Percentiles rank a stretch among this genome's conserved stretches.
Evolutionary conservation across 2,329 filamentous ascomycete genomes (phyloP).

Genomic region (Scedosporium boydii): DNA sequence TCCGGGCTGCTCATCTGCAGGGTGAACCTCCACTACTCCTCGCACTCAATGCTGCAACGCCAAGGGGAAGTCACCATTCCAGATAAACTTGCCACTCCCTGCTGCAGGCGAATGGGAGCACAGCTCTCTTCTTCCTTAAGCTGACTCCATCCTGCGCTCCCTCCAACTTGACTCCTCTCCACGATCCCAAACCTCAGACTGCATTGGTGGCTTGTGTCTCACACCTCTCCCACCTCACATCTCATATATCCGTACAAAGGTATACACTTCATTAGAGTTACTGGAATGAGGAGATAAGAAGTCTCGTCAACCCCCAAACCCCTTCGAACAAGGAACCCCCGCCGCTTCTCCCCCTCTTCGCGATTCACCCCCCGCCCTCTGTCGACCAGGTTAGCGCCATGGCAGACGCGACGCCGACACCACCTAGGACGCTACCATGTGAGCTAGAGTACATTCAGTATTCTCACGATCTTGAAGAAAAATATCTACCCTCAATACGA

Average conservation of each 20-base stretch:
- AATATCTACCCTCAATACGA: conserved; percentile 76
- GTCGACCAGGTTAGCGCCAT: neutral
- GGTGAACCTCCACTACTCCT: too few relatives aligned
- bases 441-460: conserved; percentile 54
- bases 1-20: too few relatives aligned
- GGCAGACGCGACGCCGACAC: neutral
- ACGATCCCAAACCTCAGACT: neutral
- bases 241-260: neutral
- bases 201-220: too few relatives aligned
- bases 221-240: too few relatives aligned
- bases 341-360: neutral
- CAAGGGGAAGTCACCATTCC: too few relatives aligned
- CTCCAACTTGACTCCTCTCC: neutral
- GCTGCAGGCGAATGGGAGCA: neutral
- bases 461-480: conserved; percentile 47
- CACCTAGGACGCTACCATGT: conserved; percentile 7
- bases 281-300: neutral
- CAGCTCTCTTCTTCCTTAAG: neutral
- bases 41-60: too few relatives aligned
- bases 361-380: neutral
- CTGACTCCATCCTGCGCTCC: neutral
- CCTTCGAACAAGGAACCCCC: neutral
- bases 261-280: neutral
- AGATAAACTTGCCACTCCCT: neutral
- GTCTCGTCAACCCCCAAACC: neutral